Evolutionary conservation across 345 rosid genomes (phyloP).

Genomic region (Schrenkiella parvula): DNA sequence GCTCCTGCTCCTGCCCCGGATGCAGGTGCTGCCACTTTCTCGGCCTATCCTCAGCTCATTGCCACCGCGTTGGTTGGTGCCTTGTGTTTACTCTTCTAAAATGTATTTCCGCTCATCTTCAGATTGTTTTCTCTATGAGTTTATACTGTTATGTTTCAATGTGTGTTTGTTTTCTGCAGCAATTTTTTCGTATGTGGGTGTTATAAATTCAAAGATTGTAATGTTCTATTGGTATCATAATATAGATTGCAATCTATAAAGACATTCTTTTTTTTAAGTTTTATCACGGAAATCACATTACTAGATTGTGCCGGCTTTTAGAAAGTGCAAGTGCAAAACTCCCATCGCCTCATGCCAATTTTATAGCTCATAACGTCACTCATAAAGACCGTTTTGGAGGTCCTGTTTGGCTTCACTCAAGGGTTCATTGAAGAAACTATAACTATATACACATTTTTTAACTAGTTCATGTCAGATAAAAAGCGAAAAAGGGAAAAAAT

Average conservation of each 20-base stretch:
- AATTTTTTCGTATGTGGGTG: no score
- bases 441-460: no score
- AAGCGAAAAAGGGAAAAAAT: no score
- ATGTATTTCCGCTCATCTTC: constrained; percentile 12
- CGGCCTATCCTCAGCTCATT: constrained; percentile 27
- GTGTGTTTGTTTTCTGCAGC: not conserved
- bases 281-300: no score
- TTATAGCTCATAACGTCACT: no score
- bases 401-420: no score
- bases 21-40: constrained; percentile 29
- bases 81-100: constrained; percentile 20
- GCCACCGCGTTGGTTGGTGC: constrained; percentile 31
- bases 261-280: not conserved
- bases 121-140: not conserved
- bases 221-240: not conserved
- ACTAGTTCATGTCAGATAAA: no score
- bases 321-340: no score
- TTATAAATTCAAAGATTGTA: not conserved
- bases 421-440: no score
- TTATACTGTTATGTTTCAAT: not conserved
- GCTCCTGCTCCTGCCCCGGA: constrained; percentile 5
- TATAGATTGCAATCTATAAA: not conserved
- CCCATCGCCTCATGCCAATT: no score
- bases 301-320: no score
- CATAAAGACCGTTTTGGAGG: no score